A percentile compares a stretch with the other conserved stretches of the same genome.
Conservation (phyloP, 805 yeast genomes). For the Wickerhamomyces bovis region DNA sequence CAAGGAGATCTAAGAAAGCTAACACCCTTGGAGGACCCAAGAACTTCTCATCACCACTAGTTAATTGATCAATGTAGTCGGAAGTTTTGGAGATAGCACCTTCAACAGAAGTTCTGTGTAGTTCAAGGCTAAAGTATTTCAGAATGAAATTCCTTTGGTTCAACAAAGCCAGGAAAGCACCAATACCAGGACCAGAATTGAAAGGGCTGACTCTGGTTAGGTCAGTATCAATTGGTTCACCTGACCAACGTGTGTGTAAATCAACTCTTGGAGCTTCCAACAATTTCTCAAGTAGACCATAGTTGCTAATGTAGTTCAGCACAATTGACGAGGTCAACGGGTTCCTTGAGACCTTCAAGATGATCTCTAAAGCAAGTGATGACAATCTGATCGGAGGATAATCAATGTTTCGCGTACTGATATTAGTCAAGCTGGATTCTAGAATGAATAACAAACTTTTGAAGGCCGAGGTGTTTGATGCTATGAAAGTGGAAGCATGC, state of each 20-base stretch:
- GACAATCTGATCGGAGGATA: slow-evolving; percentile 54
- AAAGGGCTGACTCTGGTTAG: slow-evolving; percentile 27
- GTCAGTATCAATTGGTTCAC: slow-evolving; percentile 37
- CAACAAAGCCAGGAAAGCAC: slow-evolving; percentile 56
- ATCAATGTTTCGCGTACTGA: slow-evolving; percentile 38
- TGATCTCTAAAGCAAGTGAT: slow-evolving; percentile 50
- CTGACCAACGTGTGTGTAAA: slow-evolving; percentile 49
- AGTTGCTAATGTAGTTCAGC: slow-evolving; percentile 46
- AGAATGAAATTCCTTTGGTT: slow-evolving; percentile 54
- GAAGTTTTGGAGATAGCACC: slow-evolving; percentile 47
- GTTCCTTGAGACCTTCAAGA: slow-evolving; percentile 56
- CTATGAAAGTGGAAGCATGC: slow-evolving; percentile 42
- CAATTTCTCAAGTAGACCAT: slow-evolving; percentile 44
- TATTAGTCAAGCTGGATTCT: slow-evolving; percentile 37
- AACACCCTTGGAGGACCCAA: slow-evolving; percentile 63
- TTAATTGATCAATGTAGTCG: slow-evolving; percentile 46
- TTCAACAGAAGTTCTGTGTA: slow-evolving; percentile 47
- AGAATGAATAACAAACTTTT: slow-evolving; percentile 46
- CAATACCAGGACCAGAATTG: slow-evolving; percentile 31
- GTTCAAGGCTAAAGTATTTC: slow-evolving; percentile 63
- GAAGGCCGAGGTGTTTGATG: slow-evolving; percentile 50
- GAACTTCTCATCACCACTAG: slow-evolving; percentile 42
- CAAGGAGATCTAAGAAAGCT: slow-evolving; percentile 64
- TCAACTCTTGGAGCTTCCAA: slow-evolving; percentile 48
- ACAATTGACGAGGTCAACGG: slow-evolving; percentile 46